phyloP scores from a whole-genome alignment of 2,329 filamentous ascomycete species.

The Phaeosphaeria sp. region DNA sequence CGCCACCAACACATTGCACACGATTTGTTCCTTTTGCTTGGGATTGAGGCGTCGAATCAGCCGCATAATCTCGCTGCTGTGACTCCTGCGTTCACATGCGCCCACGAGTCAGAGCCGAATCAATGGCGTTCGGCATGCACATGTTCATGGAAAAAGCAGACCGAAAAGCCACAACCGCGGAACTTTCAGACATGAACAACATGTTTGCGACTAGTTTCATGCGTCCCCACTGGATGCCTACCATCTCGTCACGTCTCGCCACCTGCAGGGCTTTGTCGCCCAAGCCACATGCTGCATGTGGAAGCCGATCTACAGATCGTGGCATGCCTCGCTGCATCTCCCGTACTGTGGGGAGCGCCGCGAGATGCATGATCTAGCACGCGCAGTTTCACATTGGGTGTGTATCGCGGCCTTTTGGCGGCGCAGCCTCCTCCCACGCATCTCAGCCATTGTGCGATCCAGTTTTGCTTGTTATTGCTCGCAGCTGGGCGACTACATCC shows the following conservation, averaged over 20 bases:
- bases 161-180: conserved; percentile 12
- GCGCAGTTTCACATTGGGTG: conserved; percentile 3
- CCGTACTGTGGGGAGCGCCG: conserved; percentile 10
- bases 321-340: conserved; percentile 19
- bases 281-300: conserved; percentile 13
- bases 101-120: conserved; percentile 4
- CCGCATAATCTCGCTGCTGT: conserved; percentile 4
- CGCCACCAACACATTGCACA: conserved; percentile 4
- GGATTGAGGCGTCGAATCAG: conserved; percentile 5
- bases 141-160: conserved; percentile 10
- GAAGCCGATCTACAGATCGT: conserved; percentile 25
- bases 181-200: conserved; percentile 14
- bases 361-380: conserved; percentile 1
- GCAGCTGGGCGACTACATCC: conserved; percentile 9
- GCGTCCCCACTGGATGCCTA: conserved; percentile 8
- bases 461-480: conserved; percentile 3
- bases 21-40: conserved; percentile 1
- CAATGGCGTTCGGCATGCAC: conserved; percentile 6
- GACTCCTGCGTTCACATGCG: neutral
- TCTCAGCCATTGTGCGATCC: neutral
- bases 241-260: conserved; percentile 15
- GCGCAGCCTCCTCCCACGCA: neutral
- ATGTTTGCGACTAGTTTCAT: conserved; percentile 6
- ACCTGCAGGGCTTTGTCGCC: conserved; percentile 18
- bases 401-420: neutral